Evolutionary conservation across 148 eudicot genomes (phyloP).

Genomic region (Silene uniflora): DNA sequence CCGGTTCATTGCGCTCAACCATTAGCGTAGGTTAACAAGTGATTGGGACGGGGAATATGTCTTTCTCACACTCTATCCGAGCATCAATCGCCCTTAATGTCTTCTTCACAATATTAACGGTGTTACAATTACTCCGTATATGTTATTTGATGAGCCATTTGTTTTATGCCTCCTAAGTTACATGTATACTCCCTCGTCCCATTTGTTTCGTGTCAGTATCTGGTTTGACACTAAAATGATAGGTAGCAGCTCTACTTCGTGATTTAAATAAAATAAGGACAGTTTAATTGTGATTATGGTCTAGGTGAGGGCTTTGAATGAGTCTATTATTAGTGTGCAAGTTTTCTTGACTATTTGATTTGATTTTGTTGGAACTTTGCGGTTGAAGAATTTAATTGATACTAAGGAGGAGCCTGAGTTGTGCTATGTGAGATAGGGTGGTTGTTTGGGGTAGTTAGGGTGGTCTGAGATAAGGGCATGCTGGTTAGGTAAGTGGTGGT

Average conservation of each 20-base stretch:
- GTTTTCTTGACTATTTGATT: background rate
- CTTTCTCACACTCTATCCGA: too few species aligned
- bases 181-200: too few species aligned
- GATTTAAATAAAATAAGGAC: too few species aligned
- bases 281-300: background rate
- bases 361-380: background rate
- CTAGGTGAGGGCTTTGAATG: background rate
- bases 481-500: background rate
- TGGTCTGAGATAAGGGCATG: background rate
- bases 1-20: too few species aligned
- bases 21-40: too few species aligned
- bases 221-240: too few species aligned
- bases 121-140: too few species aligned
- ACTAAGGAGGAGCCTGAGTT: too few species aligned
- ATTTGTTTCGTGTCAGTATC: too few species aligned
- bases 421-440: background rate
- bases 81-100: background rate
- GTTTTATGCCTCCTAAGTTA: background rate
- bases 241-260: background rate
- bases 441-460: background rate
- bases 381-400: background rate
- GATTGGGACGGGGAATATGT: too few species aligned
- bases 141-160: background rate
- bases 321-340: background rate
- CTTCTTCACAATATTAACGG: too few species aligned